phyloP scores from a whole-genome alignment of 306 rosid genomes.

The Rubus idaeus region DNA sequence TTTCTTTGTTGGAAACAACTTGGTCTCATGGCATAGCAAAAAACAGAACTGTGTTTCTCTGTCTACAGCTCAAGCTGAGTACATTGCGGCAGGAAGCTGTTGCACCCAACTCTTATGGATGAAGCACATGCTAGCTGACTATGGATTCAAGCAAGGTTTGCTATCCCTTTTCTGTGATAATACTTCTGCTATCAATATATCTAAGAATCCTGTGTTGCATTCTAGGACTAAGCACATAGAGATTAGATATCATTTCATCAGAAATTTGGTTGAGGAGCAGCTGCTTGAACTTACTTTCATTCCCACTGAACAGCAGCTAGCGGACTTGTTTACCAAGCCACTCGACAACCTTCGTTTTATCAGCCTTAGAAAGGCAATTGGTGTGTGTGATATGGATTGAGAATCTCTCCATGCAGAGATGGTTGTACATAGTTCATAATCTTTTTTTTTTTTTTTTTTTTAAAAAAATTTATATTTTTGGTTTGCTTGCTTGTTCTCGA shows the following conservation, averaged over 20 bases:
- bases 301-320: background rate
- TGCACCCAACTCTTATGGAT: background rate
- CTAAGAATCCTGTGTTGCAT: background rate
- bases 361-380: too few species aligned
- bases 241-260: background rate
- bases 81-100: background rate
- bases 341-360: too few species aligned
- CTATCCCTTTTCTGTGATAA: background rate
- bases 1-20: background rate
- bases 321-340: too few species aligned
- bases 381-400: too few species aligned
- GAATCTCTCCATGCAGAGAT: too few species aligned
- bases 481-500: accelerated
- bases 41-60: background rate
- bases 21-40: background rate
- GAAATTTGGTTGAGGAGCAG: background rate
- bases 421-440: too few species aligned
- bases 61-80: background rate
- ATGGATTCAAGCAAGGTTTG: background rate
- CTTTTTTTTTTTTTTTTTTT: too few species aligned
- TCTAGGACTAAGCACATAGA: background rate
- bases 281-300: background rate
- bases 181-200: background rate
- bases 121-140: background rate
- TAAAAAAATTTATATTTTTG: too few species aligned